A percentile compares a stretch with the other conserved stretches of the same genome.
Evolutionary conservation across 805 yeast genomes (phyloP).

Genomic region (Kurtzmaniella cleridarum): DNA sequence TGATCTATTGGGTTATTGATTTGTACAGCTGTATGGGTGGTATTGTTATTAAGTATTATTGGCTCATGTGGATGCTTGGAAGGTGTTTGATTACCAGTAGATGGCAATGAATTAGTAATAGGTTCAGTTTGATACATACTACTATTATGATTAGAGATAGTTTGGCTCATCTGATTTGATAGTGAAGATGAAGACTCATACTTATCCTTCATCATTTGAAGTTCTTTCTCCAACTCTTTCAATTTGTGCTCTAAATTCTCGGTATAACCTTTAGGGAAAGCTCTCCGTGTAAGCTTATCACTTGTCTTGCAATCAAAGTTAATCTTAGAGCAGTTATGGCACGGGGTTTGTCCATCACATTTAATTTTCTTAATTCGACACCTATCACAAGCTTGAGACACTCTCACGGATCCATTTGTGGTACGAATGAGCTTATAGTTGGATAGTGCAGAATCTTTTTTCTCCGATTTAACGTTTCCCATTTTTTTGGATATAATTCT

Average conservation of each 20-base stretch:
- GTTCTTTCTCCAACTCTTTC: conserved; percentile 54
- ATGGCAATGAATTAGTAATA: not conserved
- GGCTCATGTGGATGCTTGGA: too few species aligned
- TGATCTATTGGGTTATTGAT: conserved; percentile 42
- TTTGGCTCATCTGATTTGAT: not conserved
- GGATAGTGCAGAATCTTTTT: not conserved
- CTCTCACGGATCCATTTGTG: conserved; percentile 41
- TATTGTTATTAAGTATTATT: too few species aligned
- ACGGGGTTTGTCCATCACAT: conserved; percentile 70
- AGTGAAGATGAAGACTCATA: conserved; percentile 11
- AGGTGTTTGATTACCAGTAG: too few species aligned
- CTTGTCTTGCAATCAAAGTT: conserved; percentile 67
- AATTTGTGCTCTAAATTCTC: conserved; percentile 64
- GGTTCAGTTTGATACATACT: conserved; percentile 3
- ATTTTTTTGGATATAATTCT: not conserved
- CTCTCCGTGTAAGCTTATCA: conserved; percentile 69
- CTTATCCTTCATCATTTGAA: conserved; percentile 33
- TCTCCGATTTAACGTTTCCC: not conserved
- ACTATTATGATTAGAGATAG: conserved; percentile 2
- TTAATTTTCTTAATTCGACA: conserved; percentile 73
- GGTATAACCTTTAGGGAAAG: conserved; percentile 79
- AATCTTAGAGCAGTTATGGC: conserved; percentile 60
- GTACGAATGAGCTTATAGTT: conserved; percentile 30
- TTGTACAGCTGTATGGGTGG: conserved; percentile 12
- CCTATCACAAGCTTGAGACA: conserved; percentile 78